phyloP scores from a whole-genome alignment of 148 eudicot genomes.

The Hydrangea macrophylla region DNA sequence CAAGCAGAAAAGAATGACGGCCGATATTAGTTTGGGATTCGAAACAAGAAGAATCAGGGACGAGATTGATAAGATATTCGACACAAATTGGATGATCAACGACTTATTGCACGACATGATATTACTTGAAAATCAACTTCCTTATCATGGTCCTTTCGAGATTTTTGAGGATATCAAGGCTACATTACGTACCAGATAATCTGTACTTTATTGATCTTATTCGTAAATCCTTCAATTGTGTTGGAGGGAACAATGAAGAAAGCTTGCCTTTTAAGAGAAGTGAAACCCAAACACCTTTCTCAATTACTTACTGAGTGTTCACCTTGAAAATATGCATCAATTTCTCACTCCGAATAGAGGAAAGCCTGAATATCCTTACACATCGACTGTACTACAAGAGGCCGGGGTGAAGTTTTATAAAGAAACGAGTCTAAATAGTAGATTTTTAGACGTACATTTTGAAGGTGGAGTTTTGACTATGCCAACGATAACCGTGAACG shows the following conservation, averaged over 20 bases:
- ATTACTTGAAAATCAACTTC: neutral
- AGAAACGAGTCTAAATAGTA: no score
- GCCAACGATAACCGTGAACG: neutral
- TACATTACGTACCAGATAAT: neutral
- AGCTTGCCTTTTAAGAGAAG: neutral
- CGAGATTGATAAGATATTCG: neutral
- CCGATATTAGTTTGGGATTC: no score
- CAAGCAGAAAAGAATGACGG: no score
- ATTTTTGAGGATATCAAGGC: neutral
- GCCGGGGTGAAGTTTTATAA: neutral
- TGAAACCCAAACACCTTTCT: neutral
- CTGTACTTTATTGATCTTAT: neutral
- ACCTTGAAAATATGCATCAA: no score
- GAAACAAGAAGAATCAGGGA: no score
- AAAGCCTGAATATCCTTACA: neutral
- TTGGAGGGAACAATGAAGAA: no score
- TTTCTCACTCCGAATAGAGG: no score
- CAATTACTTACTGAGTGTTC: no score
- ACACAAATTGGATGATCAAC: neutral
- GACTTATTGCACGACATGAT: slow-evolving; percentile 5
- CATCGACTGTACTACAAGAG: neutral
- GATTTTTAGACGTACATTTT: neutral
- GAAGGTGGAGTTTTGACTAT: no score
- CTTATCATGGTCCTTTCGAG: slow-evolving; percentile 1
- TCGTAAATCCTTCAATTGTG: neutral